These are phyloP conservation scores for Rachicladosporium sp. DNA, from an alignment of 2,329 filamentous ascomycete species.

Conservation along the genomic window DNA sequence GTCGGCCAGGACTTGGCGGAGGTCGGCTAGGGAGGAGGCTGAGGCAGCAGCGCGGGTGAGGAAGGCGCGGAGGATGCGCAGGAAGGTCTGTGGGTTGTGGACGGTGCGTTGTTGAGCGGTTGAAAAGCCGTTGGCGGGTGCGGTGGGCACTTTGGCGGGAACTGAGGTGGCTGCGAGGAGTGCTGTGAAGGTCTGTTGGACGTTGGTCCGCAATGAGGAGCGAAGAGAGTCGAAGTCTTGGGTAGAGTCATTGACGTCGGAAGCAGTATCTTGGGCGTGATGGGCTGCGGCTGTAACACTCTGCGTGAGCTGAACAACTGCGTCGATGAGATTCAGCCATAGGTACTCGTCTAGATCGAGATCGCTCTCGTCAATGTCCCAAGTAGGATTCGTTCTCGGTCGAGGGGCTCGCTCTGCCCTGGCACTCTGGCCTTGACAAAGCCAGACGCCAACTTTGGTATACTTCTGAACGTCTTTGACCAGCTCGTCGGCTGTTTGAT, in stretches of 20 bases:
- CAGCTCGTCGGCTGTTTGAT: constrained; percentile 59
- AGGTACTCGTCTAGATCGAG: constrained; percentile 49
- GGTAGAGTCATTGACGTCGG: constrained; percentile 4
- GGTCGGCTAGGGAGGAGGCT: constrained; percentile 75
- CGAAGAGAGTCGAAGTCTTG: constrained; percentile 51
- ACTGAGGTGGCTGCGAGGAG: constrained; percentile 63
- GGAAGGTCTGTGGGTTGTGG: constrained; percentile 55
- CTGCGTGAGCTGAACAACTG: constrained; percentile 42
- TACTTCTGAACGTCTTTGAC: constrained; percentile 77
- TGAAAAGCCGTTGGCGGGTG: constrained; percentile 1
- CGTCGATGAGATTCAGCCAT: constrained; percentile 55
- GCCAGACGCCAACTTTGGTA: constrained; percentile 83
- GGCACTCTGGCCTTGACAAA: constrained; percentile 77
- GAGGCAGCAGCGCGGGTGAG: constrained; percentile 67
- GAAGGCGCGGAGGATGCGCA: constrained; percentile 80
- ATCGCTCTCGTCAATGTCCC: constrained; percentile 42
- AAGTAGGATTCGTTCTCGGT: constrained; percentile 23
- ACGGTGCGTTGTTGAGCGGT: constrained; percentile 15
- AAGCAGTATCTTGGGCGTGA: constrained; percentile 4
- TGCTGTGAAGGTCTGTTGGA: constrained; percentile 84
- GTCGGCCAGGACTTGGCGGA: constrained; percentile 71
- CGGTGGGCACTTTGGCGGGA: constrained; percentile 7
- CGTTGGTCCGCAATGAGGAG: constrained; percentile 58
- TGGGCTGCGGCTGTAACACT: constrained; percentile 1
- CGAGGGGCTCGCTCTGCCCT: constrained; percentile 25